Evolutionary conservation across 257 asterid genomes (phyloP).

Genomic region (Solanum bulbocastanum): DNA sequence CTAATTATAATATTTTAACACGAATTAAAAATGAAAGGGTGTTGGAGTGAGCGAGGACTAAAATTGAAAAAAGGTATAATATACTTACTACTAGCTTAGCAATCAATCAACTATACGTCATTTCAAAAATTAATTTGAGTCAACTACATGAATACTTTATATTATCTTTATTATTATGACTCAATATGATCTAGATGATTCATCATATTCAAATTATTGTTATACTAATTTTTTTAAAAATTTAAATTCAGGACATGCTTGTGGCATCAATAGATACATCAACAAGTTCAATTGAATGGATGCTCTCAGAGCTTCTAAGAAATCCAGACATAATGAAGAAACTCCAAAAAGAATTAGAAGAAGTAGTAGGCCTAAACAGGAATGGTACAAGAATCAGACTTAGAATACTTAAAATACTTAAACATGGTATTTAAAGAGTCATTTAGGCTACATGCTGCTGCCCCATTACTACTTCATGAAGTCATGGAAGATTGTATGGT

Average conservation of each 20-base stretch:
- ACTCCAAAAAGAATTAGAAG: slow-evolving; percentile 31
- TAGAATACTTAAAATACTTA: slow-evolving; percentile 30
- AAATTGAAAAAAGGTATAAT: too few species aligned
- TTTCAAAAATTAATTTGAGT: neutral
- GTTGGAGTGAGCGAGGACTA: too few species aligned
- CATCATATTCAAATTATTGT: neutral
- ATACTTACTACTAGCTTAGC: neutral
- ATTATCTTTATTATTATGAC: neutral
- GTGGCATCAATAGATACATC: slow-evolving; percentile 42
- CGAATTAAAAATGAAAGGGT: too few species aligned
- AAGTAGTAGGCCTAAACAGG: slow-evolving; percentile 35
- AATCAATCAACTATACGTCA: neutral
- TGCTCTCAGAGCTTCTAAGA: slow-evolving; percentile 30
- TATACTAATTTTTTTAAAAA: too few species aligned
- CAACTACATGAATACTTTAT: neutral
- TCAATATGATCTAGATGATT: neutral
- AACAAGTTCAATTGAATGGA: slow-evolving; percentile 38
- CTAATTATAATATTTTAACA: too few species aligned
- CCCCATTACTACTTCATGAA: slow-evolving; percentile 40
- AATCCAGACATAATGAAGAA: slow-evolving; percentile 31
- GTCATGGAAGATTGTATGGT: slow-evolving; percentile 29
- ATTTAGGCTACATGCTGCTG: slow-evolving; percentile 41
- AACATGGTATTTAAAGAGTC: slow-evolving; percentile 44
- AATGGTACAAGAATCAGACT: slow-evolving; percentile 43
- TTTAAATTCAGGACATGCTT: slow-evolving; percentile 35